A percentile compares a stretch with the other conserved stretches of the same genome.
Evolutionary conservation across 306 rosid genomes (phyloP).

Genomic region (Coriaria nepalensis): DNA sequence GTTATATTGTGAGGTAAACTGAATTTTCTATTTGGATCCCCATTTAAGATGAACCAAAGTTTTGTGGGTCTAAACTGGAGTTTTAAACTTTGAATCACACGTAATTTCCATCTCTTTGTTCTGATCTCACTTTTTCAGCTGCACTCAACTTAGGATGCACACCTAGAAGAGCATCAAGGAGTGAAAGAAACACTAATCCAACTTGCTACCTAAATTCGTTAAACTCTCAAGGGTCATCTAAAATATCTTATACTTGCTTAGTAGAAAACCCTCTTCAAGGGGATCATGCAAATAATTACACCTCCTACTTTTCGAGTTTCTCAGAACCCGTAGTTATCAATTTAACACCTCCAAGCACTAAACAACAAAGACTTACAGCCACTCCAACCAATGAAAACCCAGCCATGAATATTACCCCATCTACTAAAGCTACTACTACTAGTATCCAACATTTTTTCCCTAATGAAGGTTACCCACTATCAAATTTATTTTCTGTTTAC

Average conservation of each 20-base stretch:
- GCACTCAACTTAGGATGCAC: constrained; percentile 66
- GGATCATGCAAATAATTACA: constrained; percentile 7
- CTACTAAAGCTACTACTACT: constrained; percentile 14
- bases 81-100: background rate
- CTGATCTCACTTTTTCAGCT: constrained; percentile 26
- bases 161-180: constrained; percentile 44
- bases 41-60: background rate
- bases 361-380: constrained; percentile 4
- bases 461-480: constrained; percentile 15
- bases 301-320: constrained; percentile 18
- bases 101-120: background rate
- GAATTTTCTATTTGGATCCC: background rate
- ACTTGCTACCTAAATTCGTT: constrained; percentile 38
- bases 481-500: constrained; percentile 24
- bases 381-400: background rate
- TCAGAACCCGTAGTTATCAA: constrained; percentile 10
- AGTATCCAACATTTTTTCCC: constrained; percentile 17
- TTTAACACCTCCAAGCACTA: constrained; percentile 8
- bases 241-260: constrained; percentile 2
- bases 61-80: constrained; percentile 1
- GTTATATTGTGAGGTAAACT: too few relatives aligned
- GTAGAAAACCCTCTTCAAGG: constrained; percentile 13
- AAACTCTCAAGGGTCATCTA: constrained; percentile 14
- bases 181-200: constrained; percentile 43
- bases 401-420: constrained; percentile 1